Evolutionary conservation across 179 eudicot genomes (phyloP), one percentile per base, ranked within the genome.

Genomic region (Carnegiea gigantea): DNA sequence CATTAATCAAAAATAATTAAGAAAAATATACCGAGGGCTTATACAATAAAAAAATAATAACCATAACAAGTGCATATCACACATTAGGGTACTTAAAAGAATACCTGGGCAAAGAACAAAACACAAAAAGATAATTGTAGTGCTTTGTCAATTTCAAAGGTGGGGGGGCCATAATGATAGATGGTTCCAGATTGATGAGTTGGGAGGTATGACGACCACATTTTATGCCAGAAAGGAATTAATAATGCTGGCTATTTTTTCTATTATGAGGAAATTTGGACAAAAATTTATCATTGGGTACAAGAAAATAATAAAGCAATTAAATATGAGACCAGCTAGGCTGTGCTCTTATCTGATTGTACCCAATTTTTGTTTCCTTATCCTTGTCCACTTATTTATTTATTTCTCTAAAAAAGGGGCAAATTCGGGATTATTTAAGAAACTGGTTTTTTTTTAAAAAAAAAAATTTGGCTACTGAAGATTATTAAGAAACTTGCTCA

Each of bases 121-220:
- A 54, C 7, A 54, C 0, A 4, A 17, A 54, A 62, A n/a, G 12
- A 28, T 8, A 74, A 3, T 17, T 49, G 43, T 30, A 67, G 54
- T 76, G 78, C 24, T 20, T 76, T 76, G 67, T 54, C 78, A 54
- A 76, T 24, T 15, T 33, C 65, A 53, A 17, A 76, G 78, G 53
- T 54, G 54, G 26, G 78, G 78, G 78, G 78, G 28, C 64, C 78
- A 48, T n/a, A 0, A 5, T 15, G 18, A 5, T 15, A 33, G 78
- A 76, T 33, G 78, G 67, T 76, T 53, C 78, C 28, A 54, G 67
- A 76, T 76, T 75, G 21, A 26, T 51, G 17, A 54, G 43, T 53
- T 76, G 67, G 78, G 78, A 21, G 62, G 17, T n/a, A 36, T 65
- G 28, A 64, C 67, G 78, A 76, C 78, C 78, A 76, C 65, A 54